Evolutionary conservation across 306 rosid genomes (phyloP).

Genomic region (Begonia peltatifolia): DNA sequence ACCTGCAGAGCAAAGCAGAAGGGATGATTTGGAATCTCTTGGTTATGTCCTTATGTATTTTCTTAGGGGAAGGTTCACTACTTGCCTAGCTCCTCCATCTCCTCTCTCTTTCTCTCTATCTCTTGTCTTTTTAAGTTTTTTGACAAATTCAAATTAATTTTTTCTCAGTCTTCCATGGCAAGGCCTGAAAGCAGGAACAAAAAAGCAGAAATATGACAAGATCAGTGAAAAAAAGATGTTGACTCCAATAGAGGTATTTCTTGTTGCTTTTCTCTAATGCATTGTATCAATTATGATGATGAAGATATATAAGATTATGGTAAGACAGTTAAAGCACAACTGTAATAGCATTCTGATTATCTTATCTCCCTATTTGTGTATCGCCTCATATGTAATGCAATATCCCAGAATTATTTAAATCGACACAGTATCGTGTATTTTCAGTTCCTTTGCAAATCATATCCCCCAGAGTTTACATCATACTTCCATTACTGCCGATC

Average conservation of each 20-base stretch:
- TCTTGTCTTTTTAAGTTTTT: constrained; percentile 1
- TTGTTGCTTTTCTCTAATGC: constrained; percentile 1
- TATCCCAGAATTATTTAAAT: too few species aligned
- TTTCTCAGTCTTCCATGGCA: constrained; percentile 85
- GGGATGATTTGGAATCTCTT: constrained; percentile 88
- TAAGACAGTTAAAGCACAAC: neutral
- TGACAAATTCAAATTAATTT: constrained; percentile 9
- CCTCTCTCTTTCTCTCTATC: neutral
- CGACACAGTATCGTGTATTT: constrained; percentile 6
- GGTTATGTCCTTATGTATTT: constrained; percentile 81
- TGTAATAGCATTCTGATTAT: too few species aligned
- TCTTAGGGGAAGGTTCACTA: constrained; percentile 68
- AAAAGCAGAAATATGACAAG: constrained; percentile 72
- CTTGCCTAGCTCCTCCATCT: constrained; percentile 6
- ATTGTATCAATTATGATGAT: neutral
- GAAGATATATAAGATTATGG: constrained; percentile 1
- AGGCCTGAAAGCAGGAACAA: constrained; percentile 63
- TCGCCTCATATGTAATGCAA: too few species aligned
- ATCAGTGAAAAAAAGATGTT: constrained; percentile 70
- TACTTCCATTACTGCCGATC: constrained; percentile 16
- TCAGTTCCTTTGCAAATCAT: constrained; percentile 14
- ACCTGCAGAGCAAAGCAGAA: constrained; percentile 67
- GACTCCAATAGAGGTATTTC: constrained; percentile 61
- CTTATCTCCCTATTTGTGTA: too few species aligned
- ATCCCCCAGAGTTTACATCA: constrained; percentile 14